Evolutionary conservation across 192 early-diverging fungal genomes (phyloP).

Genomic region (Mortierella hygrophila): DNA sequence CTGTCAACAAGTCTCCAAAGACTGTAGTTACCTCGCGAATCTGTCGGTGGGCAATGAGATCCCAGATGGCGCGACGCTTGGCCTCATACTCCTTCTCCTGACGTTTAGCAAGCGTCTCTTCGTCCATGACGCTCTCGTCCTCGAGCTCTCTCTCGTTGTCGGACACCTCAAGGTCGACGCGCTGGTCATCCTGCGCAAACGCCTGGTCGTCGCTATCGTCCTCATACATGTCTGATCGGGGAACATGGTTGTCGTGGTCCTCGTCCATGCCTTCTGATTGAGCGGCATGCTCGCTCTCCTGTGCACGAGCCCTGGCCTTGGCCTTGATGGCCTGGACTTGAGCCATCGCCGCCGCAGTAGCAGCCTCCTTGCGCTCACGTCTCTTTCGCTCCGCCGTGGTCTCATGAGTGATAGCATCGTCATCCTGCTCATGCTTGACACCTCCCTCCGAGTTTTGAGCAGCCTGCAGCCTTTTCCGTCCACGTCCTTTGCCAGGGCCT

Average conservation of each 20-base stretch:
- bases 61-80: conserved; percentile 45
- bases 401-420: conserved; percentile 21
- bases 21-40: conserved; percentile 36
- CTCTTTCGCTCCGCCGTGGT: conserved; percentile 46
- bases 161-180: conserved; percentile 18
- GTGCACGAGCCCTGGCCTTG: conserved; percentile 36
- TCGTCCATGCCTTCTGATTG: conserved; percentile 27
- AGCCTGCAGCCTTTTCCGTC: conserved; percentile 40
- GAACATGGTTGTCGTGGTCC: conserved; percentile 40
- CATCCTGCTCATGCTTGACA: conserved; percentile 39
- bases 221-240: conserved; percentile 27
- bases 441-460: neutral
- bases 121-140: conserved; percentile 21
- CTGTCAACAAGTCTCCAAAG: neutral
- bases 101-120: conserved; percentile 27
- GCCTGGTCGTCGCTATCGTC: conserved; percentile 38
- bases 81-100: conserved; percentile 50
- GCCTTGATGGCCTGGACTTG: conserved; percentile 48
- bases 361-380: conserved; percentile 40
- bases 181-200: conserved; percentile 20
- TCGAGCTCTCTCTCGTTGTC: conserved; percentile 10
- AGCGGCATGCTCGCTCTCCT: conserved; percentile 13
- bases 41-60: conserved; percentile 50
- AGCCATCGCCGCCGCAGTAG: conserved; percentile 44
- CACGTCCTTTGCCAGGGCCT: conserved; percentile 27